Evolutionary conservation across 306 rosid genomes (phyloP).

Genomic region (Corylus avellana): DNA sequence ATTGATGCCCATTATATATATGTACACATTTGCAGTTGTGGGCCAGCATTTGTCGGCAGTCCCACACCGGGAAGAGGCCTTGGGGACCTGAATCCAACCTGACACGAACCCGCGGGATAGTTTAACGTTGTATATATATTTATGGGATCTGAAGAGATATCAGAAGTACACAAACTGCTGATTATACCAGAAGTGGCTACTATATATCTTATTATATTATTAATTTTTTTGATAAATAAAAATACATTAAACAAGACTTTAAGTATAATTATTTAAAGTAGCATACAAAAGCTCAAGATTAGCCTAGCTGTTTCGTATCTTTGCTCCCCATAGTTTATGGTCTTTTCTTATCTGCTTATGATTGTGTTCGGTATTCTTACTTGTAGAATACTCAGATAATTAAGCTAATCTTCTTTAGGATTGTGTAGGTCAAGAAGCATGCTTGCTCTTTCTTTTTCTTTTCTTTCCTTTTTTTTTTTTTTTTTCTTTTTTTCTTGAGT

Average conservation of each 20-base stretch:
- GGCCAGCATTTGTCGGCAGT: not conserved
- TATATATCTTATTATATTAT: too few relatives aligned
- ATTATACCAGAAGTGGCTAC: not conserved
- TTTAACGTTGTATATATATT: not conserved
- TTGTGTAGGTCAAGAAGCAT: conserved; percentile 11
- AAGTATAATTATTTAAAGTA: too few relatives aligned
- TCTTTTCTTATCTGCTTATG: conserved; percentile 10
- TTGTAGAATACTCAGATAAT: conserved; percentile 11
- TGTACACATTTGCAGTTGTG: not conserved
- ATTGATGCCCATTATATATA: too few relatives aligned
- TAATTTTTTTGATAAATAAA: too few relatives aligned
- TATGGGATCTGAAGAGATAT: not conserved
- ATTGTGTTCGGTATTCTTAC: conserved; percentile 15
- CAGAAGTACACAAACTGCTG: not conserved
- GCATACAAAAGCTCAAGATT: not conserved
- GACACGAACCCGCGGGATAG: not conserved
- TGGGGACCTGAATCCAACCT: not conserved
- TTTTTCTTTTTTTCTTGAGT: not conserved
- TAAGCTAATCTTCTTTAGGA: not conserved
- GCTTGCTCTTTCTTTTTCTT: too few relatives aligned
- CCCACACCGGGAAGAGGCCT: not conserved
- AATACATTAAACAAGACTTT: too few relatives aligned
- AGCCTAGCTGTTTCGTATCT: conserved; percentile 34
- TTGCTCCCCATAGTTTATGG: not conserved
- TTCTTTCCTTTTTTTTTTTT: not conserved